Percentiles rank a stretch among this genome's conserved stretches.
Evolutionary conservation across 2,329 filamentous ascomycete genomes (phyloP).

Genomic region (Cladophialophora immunda): DNA sequence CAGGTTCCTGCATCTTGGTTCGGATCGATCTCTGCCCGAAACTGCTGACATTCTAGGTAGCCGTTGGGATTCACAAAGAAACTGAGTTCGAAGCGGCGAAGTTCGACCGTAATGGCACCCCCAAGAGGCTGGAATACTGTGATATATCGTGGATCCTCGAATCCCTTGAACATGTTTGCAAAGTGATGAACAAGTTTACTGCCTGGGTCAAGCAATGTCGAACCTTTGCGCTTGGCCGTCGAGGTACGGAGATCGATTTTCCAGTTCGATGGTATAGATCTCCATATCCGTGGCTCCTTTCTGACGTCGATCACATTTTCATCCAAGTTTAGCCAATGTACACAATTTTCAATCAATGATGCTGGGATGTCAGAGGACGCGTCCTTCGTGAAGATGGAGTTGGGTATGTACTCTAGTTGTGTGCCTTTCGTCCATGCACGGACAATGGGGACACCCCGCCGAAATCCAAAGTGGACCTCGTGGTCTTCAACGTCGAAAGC

Average conservation of each 20-base stretch:
- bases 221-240: constrained; percentile 42
- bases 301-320: constrained; percentile 62
- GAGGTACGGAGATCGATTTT: constrained; percentile 45
- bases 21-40: constrained; percentile 62
- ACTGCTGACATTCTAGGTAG: constrained; percentile 59
- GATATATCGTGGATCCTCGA: constrained; percentile 57
- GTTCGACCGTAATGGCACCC: constrained; percentile 54
- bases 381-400: constrained; percentile 39
- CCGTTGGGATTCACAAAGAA: constrained; percentile 60
- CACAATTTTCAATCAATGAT: constrained; percentile 60
- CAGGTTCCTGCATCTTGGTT: constrained; percentile 68
- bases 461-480: constrained; percentile 65
- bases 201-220: constrained; percentile 59
- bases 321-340: constrained; percentile 67
- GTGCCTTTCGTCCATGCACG: constrained; percentile 46
- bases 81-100: constrained; percentile 62
- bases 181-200: constrained; percentile 53
- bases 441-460: constrained; percentile 53
- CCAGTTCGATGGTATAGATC: constrained; percentile 51
- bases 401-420: constrained; percentile 49
- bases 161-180: constrained; percentile 57
- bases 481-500: constrained; percentile 49
- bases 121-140: constrained; percentile 56
- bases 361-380: constrained; percentile 60
- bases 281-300: constrained; percentile 54